These are phyloP conservation scores for Venustampulla echinocandica DNA, from an alignment of 495 filamentous ascomycete genomes.

Conservation along the genomic window DNA sequence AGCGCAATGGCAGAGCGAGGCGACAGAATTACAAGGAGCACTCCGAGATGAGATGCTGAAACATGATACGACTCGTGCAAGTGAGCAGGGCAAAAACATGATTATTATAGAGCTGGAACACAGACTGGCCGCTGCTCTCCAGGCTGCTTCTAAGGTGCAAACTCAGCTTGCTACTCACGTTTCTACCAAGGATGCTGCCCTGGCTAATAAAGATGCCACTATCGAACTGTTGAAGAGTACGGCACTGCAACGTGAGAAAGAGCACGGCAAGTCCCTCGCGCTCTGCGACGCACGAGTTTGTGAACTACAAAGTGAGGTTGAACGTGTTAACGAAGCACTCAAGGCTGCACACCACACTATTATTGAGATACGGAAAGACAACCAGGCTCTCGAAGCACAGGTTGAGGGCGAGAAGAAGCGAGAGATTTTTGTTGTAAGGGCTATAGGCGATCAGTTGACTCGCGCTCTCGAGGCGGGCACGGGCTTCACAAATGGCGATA, in stretches of 20 bases:
- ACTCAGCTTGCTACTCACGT: conserved; percentile 8
- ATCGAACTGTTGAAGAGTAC: conserved; percentile 7
- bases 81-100: conserved; percentile 11
- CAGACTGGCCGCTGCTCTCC: conserved; percentile 4
- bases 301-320: conserved; percentile 33
- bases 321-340: conserved; percentile 28
- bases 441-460: conserved; percentile 37
- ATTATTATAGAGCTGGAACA: conserved; percentile 35
- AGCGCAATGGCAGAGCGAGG: conserved; percentile 25
- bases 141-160: conserved; percentile 8
- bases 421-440: conserved; percentile 44
- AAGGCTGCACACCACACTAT: conserved; percentile 31
- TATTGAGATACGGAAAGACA: conserved; percentile 30
- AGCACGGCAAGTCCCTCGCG: conserved; percentile 31
- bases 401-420: conserved; percentile 39
- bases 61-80: conserved; percentile 15
- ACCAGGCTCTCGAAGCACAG: conserved; percentile 21
- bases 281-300: conserved; percentile 33
- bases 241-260: conserved; percentile 18
- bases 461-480: conserved; percentile 29
- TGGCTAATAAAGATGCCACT: conserved; percentile 8
- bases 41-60: conserved; percentile 27
- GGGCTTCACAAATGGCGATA: conserved; percentile 21
- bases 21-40: conserved; percentile 20
- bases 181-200: neutral